phyloP scores from a whole-genome alignment of 1,139 yeast species.

The Magnusiomyces suaveolens region DNA sequence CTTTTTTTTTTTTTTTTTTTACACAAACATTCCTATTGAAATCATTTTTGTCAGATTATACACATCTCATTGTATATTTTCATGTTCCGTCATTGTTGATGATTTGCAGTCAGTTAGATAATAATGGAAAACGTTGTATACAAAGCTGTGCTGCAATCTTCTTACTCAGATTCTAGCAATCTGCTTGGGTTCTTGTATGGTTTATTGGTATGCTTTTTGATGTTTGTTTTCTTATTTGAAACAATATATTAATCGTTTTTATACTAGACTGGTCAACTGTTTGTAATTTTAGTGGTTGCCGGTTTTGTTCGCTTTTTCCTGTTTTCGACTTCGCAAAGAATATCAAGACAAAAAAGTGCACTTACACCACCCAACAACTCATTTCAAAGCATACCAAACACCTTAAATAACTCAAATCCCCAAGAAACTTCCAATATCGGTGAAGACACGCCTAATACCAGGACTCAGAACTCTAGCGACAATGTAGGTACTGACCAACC shows the following conservation, averaged over 20 bases:
- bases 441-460: neutral
- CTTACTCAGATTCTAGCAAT: neutral
- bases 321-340: constrained; percentile 59
- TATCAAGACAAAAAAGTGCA: constrained; percentile 6
- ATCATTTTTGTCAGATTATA: too few relatives aligned
- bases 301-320: constrained; percentile 79
- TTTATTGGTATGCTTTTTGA: constrained; percentile 8
- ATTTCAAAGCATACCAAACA: neutral
- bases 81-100: too few relatives aligned
- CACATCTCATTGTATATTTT: too few relatives aligned
- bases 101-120: too few relatives aligned
- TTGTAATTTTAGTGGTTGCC: constrained; percentile 62
- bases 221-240: too few relatives aligned
- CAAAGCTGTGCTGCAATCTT: neutral
- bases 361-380: neutral
- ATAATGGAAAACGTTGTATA: neutral
- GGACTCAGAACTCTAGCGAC: neutral
- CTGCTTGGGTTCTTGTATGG: constrained; percentile 15
- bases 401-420: neutral
- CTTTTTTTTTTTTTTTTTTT: neutral
- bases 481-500: neutral
- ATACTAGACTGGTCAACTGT: constrained; percentile 52
- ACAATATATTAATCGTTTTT: constrained; percentile 16
- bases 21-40: neutral
- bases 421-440: constrained; percentile 17